A percentile compares a stretch with the other conserved stretches of the same genome.
Evolutionary conservation across 2,329 filamentous ascomycete genomes (phyloP).

Genomic region (Biscogniauxia mediterranea): DNA sequence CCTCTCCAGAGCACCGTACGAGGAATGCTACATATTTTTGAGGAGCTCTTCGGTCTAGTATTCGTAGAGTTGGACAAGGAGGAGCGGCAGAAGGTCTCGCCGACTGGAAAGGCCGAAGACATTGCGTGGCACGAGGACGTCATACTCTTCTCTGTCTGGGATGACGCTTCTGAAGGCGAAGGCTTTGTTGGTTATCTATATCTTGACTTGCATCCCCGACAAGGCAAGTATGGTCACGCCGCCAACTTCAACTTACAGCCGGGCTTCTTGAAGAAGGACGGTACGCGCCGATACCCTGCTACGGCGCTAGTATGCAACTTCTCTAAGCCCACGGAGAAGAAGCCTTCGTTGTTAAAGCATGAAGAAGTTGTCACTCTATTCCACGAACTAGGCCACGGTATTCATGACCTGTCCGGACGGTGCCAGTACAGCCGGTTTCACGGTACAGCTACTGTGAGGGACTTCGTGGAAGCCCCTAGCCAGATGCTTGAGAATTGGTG

Average conservation of each 20-base stretch:
- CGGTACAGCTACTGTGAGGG: constrained; percentile 63
- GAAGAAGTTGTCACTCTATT: constrained; percentile 81
- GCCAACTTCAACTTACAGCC: constrained; percentile 83
- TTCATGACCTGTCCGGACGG: constrained; percentile 65
- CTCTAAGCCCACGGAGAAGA: constrained; percentile 72
- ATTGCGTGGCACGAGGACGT: constrained; percentile 83
- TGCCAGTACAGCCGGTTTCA: constrained; percentile 66
- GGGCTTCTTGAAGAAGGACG: constrained; percentile 64
- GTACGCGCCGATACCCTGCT: constrained; percentile 70
- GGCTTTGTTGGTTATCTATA: constrained; percentile 81
- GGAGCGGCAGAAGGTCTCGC: constrained; percentile 63
- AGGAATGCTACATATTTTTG: constrained; percentile 81
- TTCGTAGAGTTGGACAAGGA: constrained; percentile 71
- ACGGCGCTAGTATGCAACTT: constrained; percentile 86
- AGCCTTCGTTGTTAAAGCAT: constrained; percentile 78
- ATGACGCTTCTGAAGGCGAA: constrained; percentile 67
- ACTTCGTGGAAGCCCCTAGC: constrained; percentile 70
- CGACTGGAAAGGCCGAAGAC: constrained; percentile 66
- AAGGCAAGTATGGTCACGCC: constrained; percentile 81
- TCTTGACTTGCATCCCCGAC: constrained; percentile 75
- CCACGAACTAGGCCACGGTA: constrained; percentile 72
- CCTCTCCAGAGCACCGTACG: constrained; percentile 70
- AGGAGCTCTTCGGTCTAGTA: constrained; percentile 75
- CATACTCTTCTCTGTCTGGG: constrained; percentile 80
- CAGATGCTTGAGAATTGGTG: constrained; percentile 79